Evolutionary conservation across 441 rosid genomes (phyloP).

Genomic region (Croton setiger): DNA sequence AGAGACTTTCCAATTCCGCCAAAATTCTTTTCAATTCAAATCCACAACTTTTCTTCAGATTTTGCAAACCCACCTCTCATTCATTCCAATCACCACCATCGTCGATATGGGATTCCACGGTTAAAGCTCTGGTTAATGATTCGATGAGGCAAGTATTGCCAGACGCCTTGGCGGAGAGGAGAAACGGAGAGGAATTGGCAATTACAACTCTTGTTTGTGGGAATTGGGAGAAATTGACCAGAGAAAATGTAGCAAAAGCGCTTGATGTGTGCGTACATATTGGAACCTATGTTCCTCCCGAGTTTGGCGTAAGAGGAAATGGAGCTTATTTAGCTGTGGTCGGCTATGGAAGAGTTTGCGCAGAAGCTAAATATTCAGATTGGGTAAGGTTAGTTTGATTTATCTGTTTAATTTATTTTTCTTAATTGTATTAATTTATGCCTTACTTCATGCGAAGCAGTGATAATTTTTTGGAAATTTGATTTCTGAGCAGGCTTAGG

Average conservation of each 20-base stretch:
- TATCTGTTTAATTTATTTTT: neutral
- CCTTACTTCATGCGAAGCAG: neutral
- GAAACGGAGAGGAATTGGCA: constrained; percentile 53
- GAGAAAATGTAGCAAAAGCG: constrained; percentile 22
- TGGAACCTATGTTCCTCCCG: constrained; percentile 46
- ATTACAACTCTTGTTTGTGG: constrained; percentile 66
- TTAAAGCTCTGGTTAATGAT: constrained; percentile 40
- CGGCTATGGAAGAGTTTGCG: constrained; percentile 62
- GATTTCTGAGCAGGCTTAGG: constrained; percentile 48
- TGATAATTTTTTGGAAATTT: constrained; percentile 15
- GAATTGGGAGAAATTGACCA: constrained; percentile 27
- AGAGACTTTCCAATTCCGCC: constrained; percentile 51
- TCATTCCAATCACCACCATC: constrained; percentile 3
- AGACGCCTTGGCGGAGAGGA: constrained; percentile 34
- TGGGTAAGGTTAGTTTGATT: constrained; percentile 68
- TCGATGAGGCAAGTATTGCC: constrained; percentile 44
- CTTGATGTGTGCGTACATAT: constrained; percentile 63
- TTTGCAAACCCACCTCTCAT: constrained; percentile 1
- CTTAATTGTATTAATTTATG: neutral
- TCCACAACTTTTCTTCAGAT: constrained; percentile 47
- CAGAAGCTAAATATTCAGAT: constrained; percentile 74
- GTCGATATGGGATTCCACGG: constrained; percentile 32
- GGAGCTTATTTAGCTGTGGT: constrained; percentile 73
- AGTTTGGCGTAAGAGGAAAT: constrained; percentile 43
- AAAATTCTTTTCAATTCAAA: constrained; percentile 47